A percentile compares a stretch with the other conserved stretches of the same genome.
Evolutionary conservation across 1,284 basidiomycete species (phyloP).

Genomic region (Papiliotrema laurentii): DNA sequence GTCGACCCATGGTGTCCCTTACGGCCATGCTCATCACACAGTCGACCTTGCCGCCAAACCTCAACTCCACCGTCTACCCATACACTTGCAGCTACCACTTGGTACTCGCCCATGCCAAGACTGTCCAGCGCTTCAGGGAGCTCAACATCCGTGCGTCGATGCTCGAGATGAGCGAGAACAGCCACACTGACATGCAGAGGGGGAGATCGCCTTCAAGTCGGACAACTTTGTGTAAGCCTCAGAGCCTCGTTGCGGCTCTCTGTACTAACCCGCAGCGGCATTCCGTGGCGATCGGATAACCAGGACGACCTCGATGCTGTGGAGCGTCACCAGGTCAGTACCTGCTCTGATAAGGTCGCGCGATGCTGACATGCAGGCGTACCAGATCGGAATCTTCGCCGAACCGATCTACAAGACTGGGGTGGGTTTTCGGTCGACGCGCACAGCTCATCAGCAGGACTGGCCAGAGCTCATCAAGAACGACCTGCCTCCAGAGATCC

Average conservation of each 20-base stretch:
- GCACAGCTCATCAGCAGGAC: conserved; percentile 5
- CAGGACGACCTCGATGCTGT: conserved; percentile 8
- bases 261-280: background rate
- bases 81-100: conserved; percentile 14
- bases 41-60: conserved; percentile 7
- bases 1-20: background rate
- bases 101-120: conserved; percentile 16
- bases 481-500: conserved; percentile 12
- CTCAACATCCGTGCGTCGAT: conserved; percentile 13
- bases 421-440: background rate
- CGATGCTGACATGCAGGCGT: conserved; percentile 7
- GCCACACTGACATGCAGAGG: conserved; percentile 3
- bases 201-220: conserved; percentile 16
- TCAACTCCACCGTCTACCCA: conserved; percentile 11
- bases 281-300: conserved; percentile 11
- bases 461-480: conserved; percentile 17
- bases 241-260: background rate
- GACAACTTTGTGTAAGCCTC: conserved; percentile 11
- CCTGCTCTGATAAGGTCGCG: background rate
- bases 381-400: conserved; percentile 15
- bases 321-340: conserved; percentile 8
- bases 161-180: background rate
- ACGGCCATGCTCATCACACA: background rate
- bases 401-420: conserved; percentile 17
- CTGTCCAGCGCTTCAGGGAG: conserved; percentile 15